These are phyloP conservation scores for Kappamyces sp. DNA, from an alignment of 192 early-diverging fungal species.

Conservation along the genomic window DNA sequence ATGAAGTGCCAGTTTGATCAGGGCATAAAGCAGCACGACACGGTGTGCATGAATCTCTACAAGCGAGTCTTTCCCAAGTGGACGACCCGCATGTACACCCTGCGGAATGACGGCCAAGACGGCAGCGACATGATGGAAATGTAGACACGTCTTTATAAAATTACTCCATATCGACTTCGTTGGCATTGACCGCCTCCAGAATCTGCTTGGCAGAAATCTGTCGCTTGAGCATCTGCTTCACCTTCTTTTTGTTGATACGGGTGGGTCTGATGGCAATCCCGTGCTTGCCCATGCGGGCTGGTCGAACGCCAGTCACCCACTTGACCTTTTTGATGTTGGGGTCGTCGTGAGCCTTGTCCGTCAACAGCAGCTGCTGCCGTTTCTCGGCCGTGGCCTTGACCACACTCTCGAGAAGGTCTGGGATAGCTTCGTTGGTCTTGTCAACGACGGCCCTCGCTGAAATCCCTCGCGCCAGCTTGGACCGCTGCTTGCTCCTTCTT, in stretches of 20 bases:
- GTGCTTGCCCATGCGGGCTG: constrained; percentile 8
- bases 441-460: background rate
- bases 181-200: background rate
- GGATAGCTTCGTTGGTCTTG: constrained; percentile 2
- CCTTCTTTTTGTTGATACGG: constrained; percentile 10
- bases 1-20: constrained; percentile 93
- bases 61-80: constrained; percentile 97
- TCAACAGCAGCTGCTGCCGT: background rate
- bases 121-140: no score
- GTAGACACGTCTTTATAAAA: background rate
- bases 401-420: constrained; percentile 1
- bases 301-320: background rate
- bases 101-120: background rate
- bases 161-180: constrained; percentile 12
- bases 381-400: constrained; percentile 3
- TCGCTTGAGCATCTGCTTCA: constrained; percentile 5
- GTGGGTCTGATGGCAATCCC: background rate
- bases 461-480: background rate
- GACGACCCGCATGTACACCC: constrained; percentile 55
- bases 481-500: background rate
- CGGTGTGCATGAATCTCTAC: constrained; percentile 92
- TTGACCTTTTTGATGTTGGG: constrained; percentile 8
- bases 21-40: constrained; percentile 85
- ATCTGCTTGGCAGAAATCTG: background rate
- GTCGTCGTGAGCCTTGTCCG: background rate